Evolutionary conservation across 176 grass and related monocot genomes (phyloP).

Genomic region (Lolium multiflorum): DNA sequence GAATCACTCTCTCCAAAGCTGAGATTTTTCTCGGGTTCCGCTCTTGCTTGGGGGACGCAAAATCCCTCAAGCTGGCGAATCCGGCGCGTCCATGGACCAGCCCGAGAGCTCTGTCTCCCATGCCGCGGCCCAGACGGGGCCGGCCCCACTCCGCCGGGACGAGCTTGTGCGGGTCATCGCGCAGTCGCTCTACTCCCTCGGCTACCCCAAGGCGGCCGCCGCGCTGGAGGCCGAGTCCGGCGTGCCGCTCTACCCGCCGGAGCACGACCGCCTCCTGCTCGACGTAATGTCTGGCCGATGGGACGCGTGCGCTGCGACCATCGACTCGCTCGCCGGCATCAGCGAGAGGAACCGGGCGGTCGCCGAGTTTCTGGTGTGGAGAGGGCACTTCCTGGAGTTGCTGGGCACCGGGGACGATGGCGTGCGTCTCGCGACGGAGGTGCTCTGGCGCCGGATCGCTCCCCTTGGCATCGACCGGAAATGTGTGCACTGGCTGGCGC

Average conservation of each 20-base stretch:
- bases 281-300: conserved; percentile 77
- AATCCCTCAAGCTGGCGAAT: conserved; percentile 65
- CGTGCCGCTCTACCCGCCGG: conserved; percentile 62
- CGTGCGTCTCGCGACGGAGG: conserved; percentile 57
- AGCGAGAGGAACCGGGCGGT: conserved; percentile 38
- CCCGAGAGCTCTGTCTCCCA: conserved; percentile 48
- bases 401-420: conserved; percentile 59
- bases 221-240: conserved; percentile 86
- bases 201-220: conserved; percentile 71
- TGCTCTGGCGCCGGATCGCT: conserved; percentile 71
- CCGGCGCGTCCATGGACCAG: conserved; percentile 43
- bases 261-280: conserved; percentile 70
- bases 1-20: conserved; percentile 10
- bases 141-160: conserved; percentile 41
- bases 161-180: conserved; percentile 74
- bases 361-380: conserved; percentile 79
- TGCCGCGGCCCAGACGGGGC: conserved; percentile 40
- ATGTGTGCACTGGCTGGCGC: conserved; percentile 68
- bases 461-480: conserved; percentile 62
- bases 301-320: conserved; percentile 73
- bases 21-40: conserved; percentile 34
- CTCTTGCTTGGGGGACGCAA: conserved; percentile 29
- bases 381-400: conserved; percentile 87
- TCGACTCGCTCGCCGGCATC: conserved; percentile 60
- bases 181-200: conserved; percentile 85